phyloP scores from a whole-genome alignment of 345 rosid genomes.

The Murraya paniculata region DNA sequence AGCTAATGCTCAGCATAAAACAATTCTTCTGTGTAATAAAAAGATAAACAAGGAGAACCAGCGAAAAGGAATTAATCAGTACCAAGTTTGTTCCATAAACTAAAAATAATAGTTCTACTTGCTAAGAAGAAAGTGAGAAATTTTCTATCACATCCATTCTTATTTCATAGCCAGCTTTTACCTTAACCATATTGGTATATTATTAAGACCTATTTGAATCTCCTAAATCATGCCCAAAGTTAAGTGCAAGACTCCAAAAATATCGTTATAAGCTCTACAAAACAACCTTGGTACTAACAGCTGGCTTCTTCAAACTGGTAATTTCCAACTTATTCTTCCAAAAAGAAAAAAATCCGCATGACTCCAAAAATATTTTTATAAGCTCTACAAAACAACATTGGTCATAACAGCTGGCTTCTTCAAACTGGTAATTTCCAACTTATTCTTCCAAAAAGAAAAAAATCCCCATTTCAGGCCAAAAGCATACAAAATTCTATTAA shows the following conservation, averaged over 20 bases:
- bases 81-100: neutral
- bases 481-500: neutral
- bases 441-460: too few species aligned
- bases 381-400: neutral
- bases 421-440: neutral
- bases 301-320: neutral
- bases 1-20: slow-evolving; percentile 21
- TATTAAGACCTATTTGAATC: neutral
- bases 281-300: neutral
- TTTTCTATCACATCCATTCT: neutral
- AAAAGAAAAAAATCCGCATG: too few species aligned
- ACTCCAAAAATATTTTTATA: too few species aligned
- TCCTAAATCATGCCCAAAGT: neutral
- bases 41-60: neutral
- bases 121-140: neutral
- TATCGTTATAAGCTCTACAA: neutral
- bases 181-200: neutral
- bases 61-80: neutral
- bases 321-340: neutral
- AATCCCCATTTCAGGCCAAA: neutral
- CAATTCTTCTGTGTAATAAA: slow-evolving; percentile 10
- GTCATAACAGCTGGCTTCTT: neutral
- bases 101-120: neutral
- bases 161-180: neutral
- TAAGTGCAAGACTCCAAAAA: neutral